Evolutionary conservation across 2,329 filamentous ascomycete species (phyloP), one percentile per base, ranked within the genome.

Genomic region (Thelonectria rubi): DNA sequence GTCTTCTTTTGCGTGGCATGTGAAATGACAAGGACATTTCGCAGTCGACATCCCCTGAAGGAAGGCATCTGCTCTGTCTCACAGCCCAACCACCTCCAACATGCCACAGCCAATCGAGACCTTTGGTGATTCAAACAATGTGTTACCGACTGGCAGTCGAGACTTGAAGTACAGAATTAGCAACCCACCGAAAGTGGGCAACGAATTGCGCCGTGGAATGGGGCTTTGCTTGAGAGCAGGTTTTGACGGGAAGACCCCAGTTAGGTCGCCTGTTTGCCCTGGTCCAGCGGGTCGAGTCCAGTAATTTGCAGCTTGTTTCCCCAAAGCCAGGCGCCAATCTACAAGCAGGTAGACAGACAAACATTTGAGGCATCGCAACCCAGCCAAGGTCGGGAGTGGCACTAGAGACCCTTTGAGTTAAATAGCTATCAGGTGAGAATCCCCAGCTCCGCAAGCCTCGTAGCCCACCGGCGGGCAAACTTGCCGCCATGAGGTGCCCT

Each of bases 291-390:
- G 42, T 46, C 20, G 21, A 24, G 5, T 24, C 53, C 21, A 53
- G 45, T 40, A 30, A 47, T 46, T 61, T 64, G 56, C 59, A 30
- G 26, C 26, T 8, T 30, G 65, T 69, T 60, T 63, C 57, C 46
- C 50, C 26, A 20, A 42, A 58, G 32, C 55, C 32, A 48, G 52
- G 56, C 60, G 62, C 58, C 60, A 42, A 34, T 24, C 20, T 43
- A n/a, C 30, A 37, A 42, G 50, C 49, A 54, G 62, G 52, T 49
- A 64, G 64, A 51, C 64, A 62, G 14, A 39, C 57, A 60, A 68
- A 30, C 58, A 58, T 32, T 63, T 59, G 46, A 53, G 46, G 53
- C 57, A 55, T 48, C 48, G 56, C 63, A 64, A 65, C 57, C 21
- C 40, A 57, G 51, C 54, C 46, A 55, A 56, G 51, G 34, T 15